Evolutionary conservation across 106 monocot genomes (phyloP).

Genomic region (Dioscorea dumetorum): DNA sequence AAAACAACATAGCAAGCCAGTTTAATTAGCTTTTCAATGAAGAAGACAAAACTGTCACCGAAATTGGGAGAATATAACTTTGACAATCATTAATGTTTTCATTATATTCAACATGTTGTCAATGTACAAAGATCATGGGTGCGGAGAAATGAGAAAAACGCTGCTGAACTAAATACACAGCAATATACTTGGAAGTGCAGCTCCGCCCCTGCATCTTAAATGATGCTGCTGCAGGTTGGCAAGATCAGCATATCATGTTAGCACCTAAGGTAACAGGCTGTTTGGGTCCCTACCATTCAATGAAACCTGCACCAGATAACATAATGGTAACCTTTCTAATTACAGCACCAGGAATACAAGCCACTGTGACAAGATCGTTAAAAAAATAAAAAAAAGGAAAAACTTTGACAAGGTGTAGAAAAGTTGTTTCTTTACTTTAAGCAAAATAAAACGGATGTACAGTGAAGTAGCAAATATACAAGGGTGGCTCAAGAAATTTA

Average conservation of each 20-base stretch:
- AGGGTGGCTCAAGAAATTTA: not conserved
- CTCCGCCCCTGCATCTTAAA: not conserved
- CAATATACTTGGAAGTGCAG: too few species aligned
- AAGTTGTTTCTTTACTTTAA: not conserved
- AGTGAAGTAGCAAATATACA: not conserved
- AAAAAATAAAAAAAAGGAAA: too few species aligned
- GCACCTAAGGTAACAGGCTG: conserved; percentile 6
- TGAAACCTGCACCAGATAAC: conserved; percentile 25
- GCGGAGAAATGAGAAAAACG: too few species aligned
- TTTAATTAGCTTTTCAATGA: too few species aligned
- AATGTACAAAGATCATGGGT: too few species aligned
- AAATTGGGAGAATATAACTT: too few species aligned
- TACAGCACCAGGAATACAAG: not conserved
- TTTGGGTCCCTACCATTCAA: conserved; percentile 18
- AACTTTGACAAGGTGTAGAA: not conserved
- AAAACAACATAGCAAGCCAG: too few species aligned
- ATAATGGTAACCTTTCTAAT: not conserved
- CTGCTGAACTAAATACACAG: too few species aligned
- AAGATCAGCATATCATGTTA: not conserved
- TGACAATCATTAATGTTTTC: too few species aligned
- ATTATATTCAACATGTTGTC: too few species aligned
- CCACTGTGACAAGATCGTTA: not conserved
- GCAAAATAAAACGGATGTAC: not conserved
- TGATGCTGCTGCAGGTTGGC: not conserved
- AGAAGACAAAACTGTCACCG: too few species aligned